Base-by-base conservation (phyloP, 495 filamentous ascomycete species). In the Peziza echinospora region DNA sequence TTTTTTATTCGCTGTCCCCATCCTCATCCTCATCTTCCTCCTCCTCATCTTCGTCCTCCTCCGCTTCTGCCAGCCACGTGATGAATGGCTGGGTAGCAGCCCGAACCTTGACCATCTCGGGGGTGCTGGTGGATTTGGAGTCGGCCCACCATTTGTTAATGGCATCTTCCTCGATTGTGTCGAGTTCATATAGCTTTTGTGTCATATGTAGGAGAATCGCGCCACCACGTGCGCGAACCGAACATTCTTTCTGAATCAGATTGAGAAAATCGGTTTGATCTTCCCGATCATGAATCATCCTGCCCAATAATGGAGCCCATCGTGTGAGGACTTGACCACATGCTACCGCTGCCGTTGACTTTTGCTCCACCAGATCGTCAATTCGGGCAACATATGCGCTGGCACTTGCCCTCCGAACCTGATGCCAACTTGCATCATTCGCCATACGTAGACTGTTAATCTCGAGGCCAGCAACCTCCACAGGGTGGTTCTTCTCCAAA, bases 121-220 rank as follows among this genome's bases (percentile, higher is more conserved):
- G 78, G 6, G 63, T 72, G 46, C 66, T 70, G 24, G 64, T 71
- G 6, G 75, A 73, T 53, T 73, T 70, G 49, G 67, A 66, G 61
- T 89, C 75, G 17, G 65, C 70, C 87, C 86, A 96, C 89, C 89
- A 97, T 48, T 72, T 71, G 57, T 85, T 65, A 40, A 89, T 78
- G 0, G 78, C 85, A 30, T 93, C 87, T 59, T 92, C 82, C 59
- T 93, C 85, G 0, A 94, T 60, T 5, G 94, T 68, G 51, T 96
- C 89, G 45, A 79, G 60, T 47, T 80, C 75, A 59, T 92, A 91
- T 46, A 93, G 65, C 59, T 80, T 75, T 65, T 87, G 85, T 24
- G 78, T 68, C 49, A 80, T 66, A 39, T 76, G 80, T 5, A 87
- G 66, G 2, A 96, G 65, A 2, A 93, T 63, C 42, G 65, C 68